phyloP scores from a whole-genome alignment of 768 basidiomycete species.

The Mycena capillaripes region DNA sequence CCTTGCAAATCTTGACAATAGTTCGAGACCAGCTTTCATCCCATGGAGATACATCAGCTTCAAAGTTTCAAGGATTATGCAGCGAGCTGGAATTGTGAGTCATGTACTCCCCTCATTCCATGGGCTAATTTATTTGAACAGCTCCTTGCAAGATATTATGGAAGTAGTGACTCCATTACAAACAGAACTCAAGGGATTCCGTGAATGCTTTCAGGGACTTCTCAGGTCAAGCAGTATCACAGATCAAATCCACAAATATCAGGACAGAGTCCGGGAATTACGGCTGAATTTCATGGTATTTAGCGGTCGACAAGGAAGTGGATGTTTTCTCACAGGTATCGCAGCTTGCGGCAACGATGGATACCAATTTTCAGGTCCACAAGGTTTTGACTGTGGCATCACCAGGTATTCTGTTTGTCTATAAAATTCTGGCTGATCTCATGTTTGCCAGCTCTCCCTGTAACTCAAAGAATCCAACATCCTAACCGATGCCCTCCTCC shows the following conservation, averaged over 20 bases:
- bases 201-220: background rate
- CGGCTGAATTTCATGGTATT: background rate
- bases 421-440: background rate
- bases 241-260: background rate
- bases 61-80: background rate
- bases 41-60: background rate
- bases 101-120: background rate
- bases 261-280: background rate
- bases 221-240: background rate
- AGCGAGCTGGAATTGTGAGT: background rate
- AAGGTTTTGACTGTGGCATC: background rate
- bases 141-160: background rate
- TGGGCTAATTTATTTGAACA: background rate
- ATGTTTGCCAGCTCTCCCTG: background rate
- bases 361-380: background rate
- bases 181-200: background rate
- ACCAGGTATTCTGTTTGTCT: background rate
- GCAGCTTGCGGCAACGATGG: background rate
- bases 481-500: background rate
- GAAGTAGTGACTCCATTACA: background rate
- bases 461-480: background rate
- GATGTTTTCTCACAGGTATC: background rate
- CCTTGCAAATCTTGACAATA: background rate
- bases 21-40: background rate
- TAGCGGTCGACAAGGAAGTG: too few relatives aligned